phyloP scores from a whole-genome alignment of 2,329 filamentous ascomycete species.

The Colletotrichum tofieldiae region DNA sequence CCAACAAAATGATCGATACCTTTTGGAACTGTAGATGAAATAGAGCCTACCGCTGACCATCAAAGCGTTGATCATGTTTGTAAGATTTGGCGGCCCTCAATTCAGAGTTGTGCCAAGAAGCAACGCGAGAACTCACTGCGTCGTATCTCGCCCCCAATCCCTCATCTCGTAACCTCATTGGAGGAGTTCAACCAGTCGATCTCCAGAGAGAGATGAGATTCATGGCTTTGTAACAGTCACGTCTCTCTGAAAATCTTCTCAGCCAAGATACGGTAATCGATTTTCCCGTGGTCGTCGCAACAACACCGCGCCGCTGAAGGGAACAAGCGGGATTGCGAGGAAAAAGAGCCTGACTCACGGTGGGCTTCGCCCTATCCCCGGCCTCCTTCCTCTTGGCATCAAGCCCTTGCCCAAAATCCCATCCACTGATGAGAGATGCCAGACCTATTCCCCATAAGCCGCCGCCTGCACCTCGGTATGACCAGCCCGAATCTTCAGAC shows the following conservation, averaged over 20 bases:
- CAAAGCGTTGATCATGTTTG: neutral
- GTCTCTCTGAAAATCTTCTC: neutral
- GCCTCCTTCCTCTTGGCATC: neutral
- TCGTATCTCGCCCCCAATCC: neutral
- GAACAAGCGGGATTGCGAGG: neutral
- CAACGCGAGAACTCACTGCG: neutral
- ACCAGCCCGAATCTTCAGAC: neutral
- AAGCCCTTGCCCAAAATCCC: neutral
- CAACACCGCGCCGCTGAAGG: neutral
- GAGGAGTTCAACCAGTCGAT: neutral
- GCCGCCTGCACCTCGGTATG: conserved; percentile 28
- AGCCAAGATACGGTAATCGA: neutral
- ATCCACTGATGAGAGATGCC: neutral
- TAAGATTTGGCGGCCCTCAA: neutral
- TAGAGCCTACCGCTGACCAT: neutral
- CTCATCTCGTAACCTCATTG: neutral
- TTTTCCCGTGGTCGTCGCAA: conserved; percentile 9
- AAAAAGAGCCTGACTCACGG: neutral
- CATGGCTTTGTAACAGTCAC: neutral
- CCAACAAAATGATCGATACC: neutral
- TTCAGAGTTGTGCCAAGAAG: conserved; percentile 8
- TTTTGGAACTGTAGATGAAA: neutral
- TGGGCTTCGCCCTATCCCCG: neutral
- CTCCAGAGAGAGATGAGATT: neutral
- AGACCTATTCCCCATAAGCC: neutral